phyloP scores from a whole-genome alignment of 495 filamentous ascomycete genomes.

The Talaromyces stipitatus region DNA sequence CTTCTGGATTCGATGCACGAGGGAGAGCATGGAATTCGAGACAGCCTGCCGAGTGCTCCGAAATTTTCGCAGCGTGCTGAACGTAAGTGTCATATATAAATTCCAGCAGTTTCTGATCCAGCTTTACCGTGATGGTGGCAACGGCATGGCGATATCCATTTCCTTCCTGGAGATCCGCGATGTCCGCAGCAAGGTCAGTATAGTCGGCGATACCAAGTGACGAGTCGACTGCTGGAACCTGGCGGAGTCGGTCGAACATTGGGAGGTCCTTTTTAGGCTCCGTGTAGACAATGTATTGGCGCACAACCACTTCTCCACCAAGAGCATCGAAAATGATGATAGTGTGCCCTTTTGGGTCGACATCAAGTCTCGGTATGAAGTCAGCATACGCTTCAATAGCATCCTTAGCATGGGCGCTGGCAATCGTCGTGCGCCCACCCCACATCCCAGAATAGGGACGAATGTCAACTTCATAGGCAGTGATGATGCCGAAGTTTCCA shows the following conservation, averaged over 20 bases:
- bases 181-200: not conserved
- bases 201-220: not conserved
- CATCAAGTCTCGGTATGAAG: not conserved
- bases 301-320: not conserved
- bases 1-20: not conserved
- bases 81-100: not conserved
- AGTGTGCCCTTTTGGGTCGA: not conserved
- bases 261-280: not conserved
- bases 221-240: not conserved
- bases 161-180: not conserved
- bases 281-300: not conserved
- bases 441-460: not conserved
- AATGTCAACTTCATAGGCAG: not conserved
- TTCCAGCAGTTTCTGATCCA: not conserved
- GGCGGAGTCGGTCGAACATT: not conserved
- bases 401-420: not conserved
- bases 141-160: not conserved
- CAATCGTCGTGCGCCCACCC: not conserved
- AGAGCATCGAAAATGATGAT: not conserved
- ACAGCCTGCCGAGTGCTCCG: not conserved
- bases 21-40: not conserved
- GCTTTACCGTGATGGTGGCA: not conserved
- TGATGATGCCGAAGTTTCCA: constrained; percentile 6
- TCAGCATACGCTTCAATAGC: not conserved
- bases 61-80: not conserved